A percentile compares a stretch with the other conserved stretches of the same genome.
phyloP scores from a whole-genome alignment of 2,329 filamentous ascomycete species.

The Neurospora sp. region DNA sequence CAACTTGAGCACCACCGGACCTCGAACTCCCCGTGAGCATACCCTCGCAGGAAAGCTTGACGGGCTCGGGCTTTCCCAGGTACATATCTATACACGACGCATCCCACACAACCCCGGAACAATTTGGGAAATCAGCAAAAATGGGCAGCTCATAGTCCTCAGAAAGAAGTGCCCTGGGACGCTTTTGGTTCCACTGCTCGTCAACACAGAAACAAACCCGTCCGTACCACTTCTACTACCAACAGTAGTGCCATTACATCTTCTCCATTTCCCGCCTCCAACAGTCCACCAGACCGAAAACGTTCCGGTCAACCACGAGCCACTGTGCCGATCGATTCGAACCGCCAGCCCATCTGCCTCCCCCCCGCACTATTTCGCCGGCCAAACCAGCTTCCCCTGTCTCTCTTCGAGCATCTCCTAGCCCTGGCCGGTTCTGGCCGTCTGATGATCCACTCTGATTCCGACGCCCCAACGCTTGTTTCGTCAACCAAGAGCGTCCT shows the following conservation, averaged over 20 bases:
- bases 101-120: background rate
- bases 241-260: background rate
- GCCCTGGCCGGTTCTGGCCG: background rate
- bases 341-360: background rate
- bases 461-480: background rate
- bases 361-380: background rate
- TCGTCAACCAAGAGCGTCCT: background rate
- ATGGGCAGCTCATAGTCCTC: background rate
- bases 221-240: background rate
- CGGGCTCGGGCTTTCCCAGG: background rate
- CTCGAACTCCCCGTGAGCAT: background rate
- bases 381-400: background rate
- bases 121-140: background rate
- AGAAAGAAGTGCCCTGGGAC: conserved; percentile 10
- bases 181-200: conserved; percentile 2
- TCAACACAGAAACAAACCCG: background rate
- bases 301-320: background rate
- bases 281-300: background rate
- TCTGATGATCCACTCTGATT: background rate
- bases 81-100: background rate
- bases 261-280: background rate
- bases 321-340: background rate
- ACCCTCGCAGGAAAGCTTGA: background rate
- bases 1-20: background rate
- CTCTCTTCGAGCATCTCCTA: background rate